phyloP scores from a whole-genome alignment of 169 alveolate genomes.

The Eimeria acervulina region DNA sequence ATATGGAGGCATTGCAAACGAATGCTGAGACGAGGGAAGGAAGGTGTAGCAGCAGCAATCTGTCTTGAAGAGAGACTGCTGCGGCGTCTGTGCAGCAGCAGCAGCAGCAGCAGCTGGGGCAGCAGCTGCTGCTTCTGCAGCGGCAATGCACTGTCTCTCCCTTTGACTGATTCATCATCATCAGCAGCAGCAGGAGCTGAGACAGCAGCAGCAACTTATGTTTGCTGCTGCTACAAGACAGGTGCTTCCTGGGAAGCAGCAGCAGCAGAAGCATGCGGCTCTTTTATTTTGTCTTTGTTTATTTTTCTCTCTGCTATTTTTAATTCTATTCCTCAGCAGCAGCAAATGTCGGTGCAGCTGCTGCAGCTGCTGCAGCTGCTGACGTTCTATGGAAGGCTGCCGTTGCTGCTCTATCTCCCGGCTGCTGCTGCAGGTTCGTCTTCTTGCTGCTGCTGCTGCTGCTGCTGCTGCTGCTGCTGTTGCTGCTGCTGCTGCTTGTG shows the following conservation, averaged over 20 bases:
- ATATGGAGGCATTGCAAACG: background rate
- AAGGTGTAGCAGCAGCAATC: background rate
- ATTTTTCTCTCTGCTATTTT: no score
- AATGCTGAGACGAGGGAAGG: background rate
- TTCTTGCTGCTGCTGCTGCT: background rate
- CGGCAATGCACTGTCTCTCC: background rate
- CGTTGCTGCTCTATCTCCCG: background rate
- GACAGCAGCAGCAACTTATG: background rate
- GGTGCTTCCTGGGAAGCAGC: background rate
- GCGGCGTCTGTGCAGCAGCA: conserved; percentile 28
- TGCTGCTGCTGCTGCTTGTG: no score
- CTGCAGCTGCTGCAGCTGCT: background rate
- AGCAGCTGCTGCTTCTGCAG: conserved; percentile 13
- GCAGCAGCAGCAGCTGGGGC: conserved; percentile 17
- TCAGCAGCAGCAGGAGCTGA: conserved; percentile 19
- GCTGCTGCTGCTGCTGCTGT: conserved; percentile 13
- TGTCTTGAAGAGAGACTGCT: conserved; percentile 16
- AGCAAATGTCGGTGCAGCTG: background rate
- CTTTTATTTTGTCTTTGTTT: no score
- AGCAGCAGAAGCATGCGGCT: no score
- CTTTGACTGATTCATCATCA: background rate
- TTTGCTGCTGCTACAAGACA: background rate
- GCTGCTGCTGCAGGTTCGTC: conserved; percentile 22
- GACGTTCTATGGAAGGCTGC: conserved; percentile 8
- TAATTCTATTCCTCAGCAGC: no score